Base-by-base conservation (phyloP, 1,284 basidiomycete genomes). In the Cryptococcus neoformans region DNA sequence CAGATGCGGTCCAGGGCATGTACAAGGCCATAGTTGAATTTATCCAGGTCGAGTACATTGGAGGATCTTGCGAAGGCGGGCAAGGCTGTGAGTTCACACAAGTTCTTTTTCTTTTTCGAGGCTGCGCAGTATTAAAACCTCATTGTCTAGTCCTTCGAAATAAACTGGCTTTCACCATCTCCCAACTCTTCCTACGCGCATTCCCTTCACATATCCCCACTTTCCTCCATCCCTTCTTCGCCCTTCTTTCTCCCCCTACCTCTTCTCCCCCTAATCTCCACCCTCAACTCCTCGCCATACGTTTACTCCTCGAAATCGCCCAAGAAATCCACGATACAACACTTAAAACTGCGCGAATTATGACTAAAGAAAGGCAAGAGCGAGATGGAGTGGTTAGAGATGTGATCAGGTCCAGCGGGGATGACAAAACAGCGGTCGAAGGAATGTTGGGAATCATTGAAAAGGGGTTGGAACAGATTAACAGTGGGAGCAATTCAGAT, bases 151-250 rank as follows among this genome's bases (percentile, higher is more conserved):
- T 74, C 67, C 58, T 77, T 14, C 73, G 93, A 72, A 99, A 99
- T 83, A 99, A 99, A 79, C 90, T 98, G 75, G 92, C 93, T 14
- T 94, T 97, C 80, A 95, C 93, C n/a, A 82, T 98, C 49, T 89
- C 95, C 0, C 84, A 97, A 56, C 87, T 99, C 76, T 95, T 99
- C 79, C 83, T 98, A 51, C 88, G 88, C 80, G 87, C 89, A 12
- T 76, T 74, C 58, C 72, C 76, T 9, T 53, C 60, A 28, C 67
- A 59, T 52, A 65, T 76, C n/a, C 70, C 75, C 14, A 66, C 69
- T 21, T 75, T 78, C 57, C 69, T 79, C n/a, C 72, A 73, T 56
- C 72, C 76, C 1, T 74, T 78, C 82, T 62, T 83, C 76, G 53
- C 66, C 61, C 62, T 72, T 49, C 71, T 79, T 67, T 55, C 65